Percentiles rank a stretch among this genome's conserved stretches.
Evolutionary conservation across 495 filamentous ascomycete species (phyloP).

Genomic region (Xanthoparmelia taractica): DNA sequence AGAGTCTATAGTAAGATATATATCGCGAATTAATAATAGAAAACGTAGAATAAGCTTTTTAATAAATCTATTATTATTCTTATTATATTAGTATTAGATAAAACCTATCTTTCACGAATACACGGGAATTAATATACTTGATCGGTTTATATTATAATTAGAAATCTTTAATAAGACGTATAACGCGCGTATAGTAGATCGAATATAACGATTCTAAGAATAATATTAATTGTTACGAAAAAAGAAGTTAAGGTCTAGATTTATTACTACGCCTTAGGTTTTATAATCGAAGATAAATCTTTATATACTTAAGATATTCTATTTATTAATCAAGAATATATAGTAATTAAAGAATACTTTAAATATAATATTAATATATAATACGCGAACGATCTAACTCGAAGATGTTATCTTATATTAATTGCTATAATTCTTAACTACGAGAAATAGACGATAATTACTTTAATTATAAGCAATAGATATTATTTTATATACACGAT

Average conservation of each 20-base stretch:
- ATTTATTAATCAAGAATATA: no score
- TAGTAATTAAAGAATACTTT: no score
- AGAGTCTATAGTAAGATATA: background rate
- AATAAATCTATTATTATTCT: no score
- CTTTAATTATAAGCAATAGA: no score
- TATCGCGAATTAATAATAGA: background rate
- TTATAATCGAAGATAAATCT: background rate
- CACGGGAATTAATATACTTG: background rate
- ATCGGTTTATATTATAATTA: background rate
- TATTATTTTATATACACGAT: no score
- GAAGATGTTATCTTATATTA: background rate
- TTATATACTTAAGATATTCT: no score
- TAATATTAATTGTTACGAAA: constrained; percentile 1
- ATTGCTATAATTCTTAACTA: no score
- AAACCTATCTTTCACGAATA: background rate
- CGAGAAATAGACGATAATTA: no score
- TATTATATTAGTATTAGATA: background rate
- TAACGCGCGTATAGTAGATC: background rate
- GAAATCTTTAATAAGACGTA: background rate
- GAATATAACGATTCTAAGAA: background rate
- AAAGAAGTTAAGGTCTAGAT: constrained; percentile 4
- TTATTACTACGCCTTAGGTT: background rate
- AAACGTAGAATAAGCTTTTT: background rate
- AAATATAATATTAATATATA: background rate
- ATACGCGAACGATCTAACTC: background rate